Percentiles rank a stretch among this genome's conserved stretches.
Evolutionary conservation across 2,329 filamentous ascomycete species (phyloP).

Genomic region (Thermothelomyces thermophilus): DNA sequence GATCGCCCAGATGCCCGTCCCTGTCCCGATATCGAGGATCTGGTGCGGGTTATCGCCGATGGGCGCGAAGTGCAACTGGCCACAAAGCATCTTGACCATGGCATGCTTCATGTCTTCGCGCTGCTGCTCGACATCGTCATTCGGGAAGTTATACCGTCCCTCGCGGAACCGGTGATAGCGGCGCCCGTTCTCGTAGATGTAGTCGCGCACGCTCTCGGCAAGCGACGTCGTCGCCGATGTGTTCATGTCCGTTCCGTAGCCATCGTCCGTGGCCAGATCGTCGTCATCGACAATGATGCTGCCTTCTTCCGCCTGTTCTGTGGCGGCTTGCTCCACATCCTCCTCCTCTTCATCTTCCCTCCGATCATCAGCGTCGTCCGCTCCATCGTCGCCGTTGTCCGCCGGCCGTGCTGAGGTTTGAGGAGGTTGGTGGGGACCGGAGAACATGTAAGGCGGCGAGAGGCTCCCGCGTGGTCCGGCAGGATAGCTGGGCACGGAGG

Average conservation of each 20-base stretch:
- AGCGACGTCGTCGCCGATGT: slow-evolving; percentile 30
- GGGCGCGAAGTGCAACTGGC: slow-evolving; percentile 46
- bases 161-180: slow-evolving; percentile 51
- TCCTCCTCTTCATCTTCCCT: slow-evolving; percentile 4
- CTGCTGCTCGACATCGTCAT: slow-evolving; percentile 54
- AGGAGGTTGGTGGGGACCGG: background rate
- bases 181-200: slow-evolving; percentile 50
- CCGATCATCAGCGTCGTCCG: no score
- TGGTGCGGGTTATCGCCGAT: slow-evolving; percentile 41
- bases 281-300: slow-evolving; percentile 28
- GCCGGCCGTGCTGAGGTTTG: background rate
- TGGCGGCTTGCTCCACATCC: slow-evolving; percentile 23
- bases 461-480: slow-evolving; percentile 5
- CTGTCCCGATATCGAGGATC: slow-evolving; percentile 52
- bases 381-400: slow-evolving; percentile 7
- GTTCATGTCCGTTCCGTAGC: slow-evolving; percentile 28
- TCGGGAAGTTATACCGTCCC: slow-evolving; percentile 52
- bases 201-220: slow-evolving; percentile 40
- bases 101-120: slow-evolving; percentile 51
- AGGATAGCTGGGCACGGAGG: slow-evolving; percentile 2
- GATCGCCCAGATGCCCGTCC: slow-evolving; percentile 54
- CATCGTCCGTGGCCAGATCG: slow-evolving; percentile 26
- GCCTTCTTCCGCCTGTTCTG: slow-evolving; percentile 26
- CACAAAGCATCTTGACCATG: slow-evolving; percentile 44
- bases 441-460: slow-evolving; percentile 11